phyloP scores from a whole-genome alignment of 2,329 filamentous ascomycete genomes.

The Penicillium sp. region DNA sequence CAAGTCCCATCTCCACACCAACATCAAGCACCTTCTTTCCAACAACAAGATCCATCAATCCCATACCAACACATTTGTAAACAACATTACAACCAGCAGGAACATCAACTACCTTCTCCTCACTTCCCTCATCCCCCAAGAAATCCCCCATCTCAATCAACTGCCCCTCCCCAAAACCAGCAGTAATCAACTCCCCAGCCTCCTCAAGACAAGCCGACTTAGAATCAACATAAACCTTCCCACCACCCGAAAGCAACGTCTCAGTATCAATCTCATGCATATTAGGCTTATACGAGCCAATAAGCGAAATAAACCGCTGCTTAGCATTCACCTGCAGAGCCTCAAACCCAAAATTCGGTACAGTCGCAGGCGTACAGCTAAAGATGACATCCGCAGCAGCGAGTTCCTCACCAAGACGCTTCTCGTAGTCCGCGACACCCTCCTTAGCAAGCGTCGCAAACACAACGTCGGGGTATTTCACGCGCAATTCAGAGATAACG shows the following conservation, averaged over 20 bases:
- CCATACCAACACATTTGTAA: slow-evolving; percentile 54
- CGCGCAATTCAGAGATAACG: slow-evolving; percentile 35
- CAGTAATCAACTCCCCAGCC: slow-evolving; percentile 48
- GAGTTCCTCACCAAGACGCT: slow-evolving; percentile 31
- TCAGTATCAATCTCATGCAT: slow-evolving; percentile 53
- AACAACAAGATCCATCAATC: slow-evolving; percentile 52
- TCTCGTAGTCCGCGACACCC: slow-evolving; percentile 54
- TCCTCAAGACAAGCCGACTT: slow-evolving; percentile 48
- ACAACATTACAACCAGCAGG: slow-evolving; percentile 43
- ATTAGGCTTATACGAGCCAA: slow-evolving; percentile 56
- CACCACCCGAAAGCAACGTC: slow-evolving; percentile 55
- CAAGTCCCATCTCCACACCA: slow-evolving; percentile 33
- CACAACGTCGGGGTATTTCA: slow-evolving; percentile 38
- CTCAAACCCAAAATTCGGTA: slow-evolving; percentile 43
- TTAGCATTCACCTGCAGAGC: slow-evolving; percentile 39
- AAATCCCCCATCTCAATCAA: slow-evolving; percentile 47
- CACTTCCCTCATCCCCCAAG: slow-evolving; percentile 17
- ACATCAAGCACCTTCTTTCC: slow-evolving; percentile 43
- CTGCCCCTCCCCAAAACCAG: slow-evolving; percentile 37
- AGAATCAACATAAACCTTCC: slow-evolving; percentile 66
- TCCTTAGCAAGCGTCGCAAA: slow-evolving; percentile 56
- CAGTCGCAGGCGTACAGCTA: slow-evolving; percentile 49
- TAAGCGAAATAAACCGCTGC: slow-evolving; percentile 50
- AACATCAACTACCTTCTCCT: slow-evolving; percentile 23
- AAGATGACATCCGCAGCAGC: slow-evolving; percentile 47